Base-by-base conservation (phyloP, 495 filamentous ascomycete species). In the Massariosphaeria phaeospora region DNA sequence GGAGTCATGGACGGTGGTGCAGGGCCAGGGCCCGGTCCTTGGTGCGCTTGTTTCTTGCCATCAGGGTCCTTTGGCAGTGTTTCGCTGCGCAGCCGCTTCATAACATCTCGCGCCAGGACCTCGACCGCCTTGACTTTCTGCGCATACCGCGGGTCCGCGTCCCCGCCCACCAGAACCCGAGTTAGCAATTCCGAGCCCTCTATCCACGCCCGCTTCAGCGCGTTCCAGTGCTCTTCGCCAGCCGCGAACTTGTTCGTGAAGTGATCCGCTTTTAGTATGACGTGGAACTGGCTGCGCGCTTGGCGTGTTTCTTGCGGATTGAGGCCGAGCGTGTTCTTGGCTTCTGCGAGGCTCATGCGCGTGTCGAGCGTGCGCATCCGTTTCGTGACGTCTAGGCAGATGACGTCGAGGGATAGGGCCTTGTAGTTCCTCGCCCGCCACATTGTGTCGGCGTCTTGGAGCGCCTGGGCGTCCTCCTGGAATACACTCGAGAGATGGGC, bases 351-450 rank as follows among this genome's bases (percentile, higher is more conserved):
- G 2, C 80, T 84, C 73, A 91, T 81, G 24, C 74, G 70, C n/a
- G 71, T 72, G 48, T 79, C 76, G 25, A 79, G 48, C 0, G 76
- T 83, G 33, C 88, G 76, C 75, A 90, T 84, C 21, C 83, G 73
- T 68, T 93, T 93, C 8, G 85, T 89, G 41, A 91, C 85, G 67
- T 91, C 85, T n/a, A 75, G 82, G 62, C 84, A 88, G 21, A 93
- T 81, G 23, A 88, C 77, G 69, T 93, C 88, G 7, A 93, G 72
- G 0, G 87, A 83, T 44, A 86, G 76, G 17, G 74, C 72, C 50
- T 73, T 71, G 17, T 67, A 61, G 34, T 84, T 83, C 11, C 27
- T 53, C n/a, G 73, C 66, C 42, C 78, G 73, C 6, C 48, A 20
- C 33, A 72, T 66, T 35, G 73, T 68, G 27, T 62, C 70, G 35